Conservation (phyloP, 352 stramenopile species). For the Phytophthora cactorum region DNA sequence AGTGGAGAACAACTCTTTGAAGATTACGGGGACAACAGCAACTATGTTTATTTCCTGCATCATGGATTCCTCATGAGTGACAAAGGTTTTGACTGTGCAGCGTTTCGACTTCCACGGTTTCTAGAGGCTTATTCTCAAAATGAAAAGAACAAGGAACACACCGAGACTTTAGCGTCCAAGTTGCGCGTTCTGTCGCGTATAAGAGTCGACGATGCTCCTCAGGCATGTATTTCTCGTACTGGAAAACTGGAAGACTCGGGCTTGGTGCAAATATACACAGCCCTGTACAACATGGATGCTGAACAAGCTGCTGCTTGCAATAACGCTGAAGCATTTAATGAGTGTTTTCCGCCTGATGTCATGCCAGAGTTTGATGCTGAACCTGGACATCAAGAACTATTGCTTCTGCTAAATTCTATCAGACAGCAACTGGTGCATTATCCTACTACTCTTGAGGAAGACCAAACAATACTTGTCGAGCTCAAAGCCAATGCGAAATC, state of each 20-base stretch:
- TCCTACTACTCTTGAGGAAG: conserved; percentile 47
- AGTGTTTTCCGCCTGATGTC: conserved; percentile 42
- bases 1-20: conserved; percentile 84
- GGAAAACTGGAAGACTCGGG: conserved; percentile 35
- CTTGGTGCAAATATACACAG: conserved; percentile 42
- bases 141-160: conserved; percentile 2
- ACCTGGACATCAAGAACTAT: conserved; percentile 6
- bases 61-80: conserved; percentile 92
- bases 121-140: conserved; percentile 3
- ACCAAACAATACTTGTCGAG: conserved; percentile 21
- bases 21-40: conserved; percentile 96
- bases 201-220: conserved; percentile 39
- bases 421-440: conserved; percentile 36
- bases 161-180: conserved; percentile 31
- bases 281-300: conserved; percentile 29
- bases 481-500: not conserved
- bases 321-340: conserved; percentile 27
- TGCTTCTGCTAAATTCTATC: conserved; percentile 18
- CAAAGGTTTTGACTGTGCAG: conserved; percentile 91
- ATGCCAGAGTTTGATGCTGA: conserved; percentile 16
- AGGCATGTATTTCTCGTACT: conserved; percentile 42
- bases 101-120: conserved; percentile 41
- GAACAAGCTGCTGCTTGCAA: conserved; percentile 33
- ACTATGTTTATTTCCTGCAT: conserved; percentile 87
- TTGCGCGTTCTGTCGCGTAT: conserved; percentile 32